phyloP scores from a whole-genome alignment of 495 filamentous ascomycete genomes.

The Neurospora sublineolata region DNA sequence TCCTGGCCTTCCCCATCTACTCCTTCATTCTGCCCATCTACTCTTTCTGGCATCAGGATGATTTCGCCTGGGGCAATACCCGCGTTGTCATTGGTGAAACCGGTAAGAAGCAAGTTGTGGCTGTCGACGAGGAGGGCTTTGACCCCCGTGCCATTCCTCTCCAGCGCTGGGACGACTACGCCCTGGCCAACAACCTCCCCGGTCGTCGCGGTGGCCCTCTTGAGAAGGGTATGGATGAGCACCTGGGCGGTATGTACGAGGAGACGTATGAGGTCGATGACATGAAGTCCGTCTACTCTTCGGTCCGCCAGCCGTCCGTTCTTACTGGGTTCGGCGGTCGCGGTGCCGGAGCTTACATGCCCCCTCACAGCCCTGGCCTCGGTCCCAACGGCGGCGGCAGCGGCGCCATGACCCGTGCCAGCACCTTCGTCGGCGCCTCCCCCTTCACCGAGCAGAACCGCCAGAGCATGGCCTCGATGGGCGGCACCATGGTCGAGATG shows the following conservation, averaged over 20 bases:
- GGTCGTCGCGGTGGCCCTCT: conserved; percentile 65
- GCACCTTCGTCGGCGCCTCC: conserved; percentile 23
- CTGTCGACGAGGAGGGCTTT: conserved; percentile 76
- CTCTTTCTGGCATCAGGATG: conserved; percentile 98
- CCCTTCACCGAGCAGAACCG: conserved; percentile 30
- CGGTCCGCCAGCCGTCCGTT: conserved; percentile 84
- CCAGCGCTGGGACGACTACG: conserved; percentile 96
- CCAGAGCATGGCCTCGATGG: conserved; percentile 42
- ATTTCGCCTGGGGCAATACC: conserved; percentile 97
- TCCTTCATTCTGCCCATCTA: conserved; percentile 86
- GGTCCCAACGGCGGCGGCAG: conserved; percentile 41
- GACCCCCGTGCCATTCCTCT: conserved; percentile 87
- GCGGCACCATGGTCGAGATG: conserved; percentile 32
- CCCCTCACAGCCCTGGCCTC: conserved; percentile 58
- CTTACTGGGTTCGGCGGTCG: conserved; percentile 73
- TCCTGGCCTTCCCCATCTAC: conserved; percentile 87
- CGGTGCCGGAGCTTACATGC: conserved; percentile 52
- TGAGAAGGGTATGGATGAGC: conserved; percentile 49
- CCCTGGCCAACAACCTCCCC: conserved; percentile 77
- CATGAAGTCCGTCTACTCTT: conserved; percentile 92
- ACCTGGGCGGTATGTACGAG: conserved; percentile 42
- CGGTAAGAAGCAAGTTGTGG: conserved; percentile 77
- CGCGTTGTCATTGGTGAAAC: conserved; percentile 93
- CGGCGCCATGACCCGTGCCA: conserved; percentile 29
- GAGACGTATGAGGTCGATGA: conserved; percentile 92